These are phyloP conservation scores for Yamagishiella unicocca DNA, from an alignment of 139 green algal species.

Conservation along the genomic window DNA sequence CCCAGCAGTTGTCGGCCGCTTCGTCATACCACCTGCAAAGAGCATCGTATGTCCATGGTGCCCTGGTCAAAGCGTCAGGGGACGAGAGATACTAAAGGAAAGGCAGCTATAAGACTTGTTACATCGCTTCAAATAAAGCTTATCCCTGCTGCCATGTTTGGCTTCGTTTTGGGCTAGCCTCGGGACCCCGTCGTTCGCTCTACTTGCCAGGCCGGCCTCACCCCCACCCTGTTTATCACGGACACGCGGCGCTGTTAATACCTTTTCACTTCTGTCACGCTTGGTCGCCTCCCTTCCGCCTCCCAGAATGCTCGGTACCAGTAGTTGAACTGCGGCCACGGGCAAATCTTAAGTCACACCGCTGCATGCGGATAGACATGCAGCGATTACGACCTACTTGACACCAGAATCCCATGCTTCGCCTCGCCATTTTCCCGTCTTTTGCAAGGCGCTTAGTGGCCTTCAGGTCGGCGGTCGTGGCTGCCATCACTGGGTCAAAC, in stretches of 20 bases:
- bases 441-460: neutral
- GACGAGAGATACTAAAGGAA: neutral
- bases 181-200: too few species aligned
- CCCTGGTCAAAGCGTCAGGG: neutral
- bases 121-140: neutral
- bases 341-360: neutral
- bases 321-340: constrained; percentile 13
- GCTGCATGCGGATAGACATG: neutral
- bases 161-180: too few species aligned
- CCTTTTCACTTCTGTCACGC: constrained; percentile 1
- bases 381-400: neutral
- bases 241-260: too few species aligned
- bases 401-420: constrained; percentile 21
- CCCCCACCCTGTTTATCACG: too few species aligned
- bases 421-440: neutral
- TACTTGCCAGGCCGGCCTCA: too few species aligned
- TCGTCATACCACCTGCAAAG: constrained; percentile 15
- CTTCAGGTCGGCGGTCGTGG: neutral
- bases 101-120: neutral
- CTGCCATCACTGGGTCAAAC: neutral
- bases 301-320: constrained; percentile 28
- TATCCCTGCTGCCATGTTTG: neutral
- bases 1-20: constrained; percentile 7
- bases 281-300: constrained; percentile 6
- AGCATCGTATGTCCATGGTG: neutral